A percentile compares a stretch with the other conserved stretches of the same genome.
phyloP scores from a whole-genome alignment of 139 green algal genomes.

The Pleodorina starrii region DNA sequence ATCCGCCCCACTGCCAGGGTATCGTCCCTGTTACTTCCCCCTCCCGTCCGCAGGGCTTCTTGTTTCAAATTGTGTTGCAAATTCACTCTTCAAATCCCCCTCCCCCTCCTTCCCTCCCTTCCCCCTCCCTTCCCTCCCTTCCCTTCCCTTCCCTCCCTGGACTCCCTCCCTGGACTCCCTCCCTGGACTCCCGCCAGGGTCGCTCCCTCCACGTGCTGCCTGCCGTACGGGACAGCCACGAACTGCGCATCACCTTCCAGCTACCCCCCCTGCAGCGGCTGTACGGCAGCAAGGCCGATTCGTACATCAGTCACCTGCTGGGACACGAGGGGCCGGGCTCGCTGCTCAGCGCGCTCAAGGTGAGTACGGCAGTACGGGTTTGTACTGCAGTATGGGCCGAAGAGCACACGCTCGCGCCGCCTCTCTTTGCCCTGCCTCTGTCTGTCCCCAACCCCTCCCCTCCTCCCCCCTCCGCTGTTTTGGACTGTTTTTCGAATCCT shows the following conservation, averaged over 20 bases:
- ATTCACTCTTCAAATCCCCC: neutral
- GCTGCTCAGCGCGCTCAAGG: conserved; percentile 89
- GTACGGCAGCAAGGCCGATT: conserved; percentile 90
- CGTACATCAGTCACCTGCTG: conserved; percentile 95
- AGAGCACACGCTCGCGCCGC: no score
- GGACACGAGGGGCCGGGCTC: conserved; percentile 93
- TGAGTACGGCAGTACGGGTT: neutral
- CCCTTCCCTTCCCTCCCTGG: no score
- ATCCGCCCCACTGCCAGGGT: no score
- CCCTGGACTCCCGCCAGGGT: conserved; percentile 67
- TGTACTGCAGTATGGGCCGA: neutral
- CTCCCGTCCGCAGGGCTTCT: no score
- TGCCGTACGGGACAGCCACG: conserved; percentile 87
- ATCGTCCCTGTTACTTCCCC: no score
- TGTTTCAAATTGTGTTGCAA: no score
- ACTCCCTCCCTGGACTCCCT: no score
- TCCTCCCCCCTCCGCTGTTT: no score
- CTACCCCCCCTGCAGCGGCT: conserved; percentile 75
- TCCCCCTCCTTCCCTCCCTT: neutral
- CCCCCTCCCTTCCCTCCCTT: neutral
- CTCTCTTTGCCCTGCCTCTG: no score
- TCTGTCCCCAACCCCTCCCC: no score
- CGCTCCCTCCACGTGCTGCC: conserved; percentile 77
- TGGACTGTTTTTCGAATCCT: no score
- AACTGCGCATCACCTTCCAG: conserved; percentile 86